Conservation (phyloP, 169 alveolate species). For the Plasmodium berghei region DNA sequence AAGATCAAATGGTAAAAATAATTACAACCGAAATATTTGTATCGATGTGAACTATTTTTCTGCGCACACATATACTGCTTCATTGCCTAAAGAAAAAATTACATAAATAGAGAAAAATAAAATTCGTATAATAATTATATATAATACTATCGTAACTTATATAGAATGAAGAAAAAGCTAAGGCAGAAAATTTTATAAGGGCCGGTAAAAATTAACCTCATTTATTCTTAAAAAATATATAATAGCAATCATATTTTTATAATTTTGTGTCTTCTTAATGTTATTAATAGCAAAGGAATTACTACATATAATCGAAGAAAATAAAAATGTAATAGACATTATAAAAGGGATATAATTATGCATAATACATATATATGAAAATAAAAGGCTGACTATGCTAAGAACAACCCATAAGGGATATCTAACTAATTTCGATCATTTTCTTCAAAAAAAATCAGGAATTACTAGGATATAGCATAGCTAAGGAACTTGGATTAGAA, state of each 20-base stretch:
- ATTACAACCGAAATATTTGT: too few species aligned
- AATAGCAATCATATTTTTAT: too few species aligned
- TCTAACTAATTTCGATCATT: not conserved
- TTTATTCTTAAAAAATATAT: not conserved
- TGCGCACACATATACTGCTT: too few species aligned
- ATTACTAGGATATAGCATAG: constrained; percentile 17
- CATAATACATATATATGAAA: constrained; percentile 4
- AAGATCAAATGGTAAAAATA: constrained; percentile 8
- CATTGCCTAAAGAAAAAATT: not conserved
- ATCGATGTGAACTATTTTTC: too few species aligned
- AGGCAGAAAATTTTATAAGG: constrained; percentile 6
- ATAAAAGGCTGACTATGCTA: not conserved
- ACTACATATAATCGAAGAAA: constrained; percentile 32
- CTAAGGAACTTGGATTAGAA: constrained; percentile 7
- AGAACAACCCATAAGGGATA: not conserved
- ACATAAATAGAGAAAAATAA: constrained; percentile 1
- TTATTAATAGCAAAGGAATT: constrained; percentile 46
- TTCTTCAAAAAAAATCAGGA: constrained; percentile 12
- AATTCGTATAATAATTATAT: too few species aligned
- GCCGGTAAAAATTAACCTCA: constrained; percentile 1
- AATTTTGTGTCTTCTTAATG: not conserved
- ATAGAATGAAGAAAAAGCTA: constrained; percentile 1
- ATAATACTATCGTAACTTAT: too few species aligned
- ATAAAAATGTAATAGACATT: constrained; percentile 25
- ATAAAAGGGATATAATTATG: not conserved